Evolutionary conservation across 441 rosid genomes (phyloP), one percentile per base, ranked within the genome.

Genomic region (Croton setiger): DNA sequence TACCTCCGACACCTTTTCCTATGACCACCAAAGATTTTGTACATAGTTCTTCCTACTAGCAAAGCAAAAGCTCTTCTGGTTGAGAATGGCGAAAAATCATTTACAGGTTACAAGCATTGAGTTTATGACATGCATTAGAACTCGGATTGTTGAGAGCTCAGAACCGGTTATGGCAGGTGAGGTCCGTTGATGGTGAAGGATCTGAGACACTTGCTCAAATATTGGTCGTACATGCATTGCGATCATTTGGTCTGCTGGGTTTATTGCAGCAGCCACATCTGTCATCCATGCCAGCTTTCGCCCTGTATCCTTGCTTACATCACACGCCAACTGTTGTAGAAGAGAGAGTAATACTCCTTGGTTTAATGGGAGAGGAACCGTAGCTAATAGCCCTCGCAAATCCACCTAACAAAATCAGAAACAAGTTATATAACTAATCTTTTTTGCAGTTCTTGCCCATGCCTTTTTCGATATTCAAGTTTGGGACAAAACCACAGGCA

Each of bases 331-430:
- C 52, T 89, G 96, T 81, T 89, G 96, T 35, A 89, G 85, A 67
- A 89, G 92, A 17, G 91, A 82, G 31, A 89, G 80, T 53, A 89
- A 69, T 47, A 89, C 91, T 70, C 96, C 91, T 71, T 84, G 96
- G 81, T 87, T 87, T 62, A 89, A 74, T 10, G 88, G 88, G 9
- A 83, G 65, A 0, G 90, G 89, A 21, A 70, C 60, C 74, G 67
- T 54, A 1, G 86, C 66, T 74, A 89, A 71, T 3, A 89, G 76
- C 37, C 82, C 81, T 20, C 62, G 82, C 56, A 87, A 68, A 79
- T 87, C 96, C 37, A 87, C 92, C 96, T 89, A 72, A 8, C 20
- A 11, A 70, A 52, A 64, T 14, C 43, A 64, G 23, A 53, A 4
- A 2, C n/a, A 17, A 59, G 10, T 11, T 60, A 3, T n/a, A 23